A percentile compares a stretch with the other conserved stretches of the same genome.
These are phyloP conservation scores for Radiomyces spectabilis DNA, from an alignment of 192 early-diverging fungal genomes.

Conservation along the genomic window DNA sequence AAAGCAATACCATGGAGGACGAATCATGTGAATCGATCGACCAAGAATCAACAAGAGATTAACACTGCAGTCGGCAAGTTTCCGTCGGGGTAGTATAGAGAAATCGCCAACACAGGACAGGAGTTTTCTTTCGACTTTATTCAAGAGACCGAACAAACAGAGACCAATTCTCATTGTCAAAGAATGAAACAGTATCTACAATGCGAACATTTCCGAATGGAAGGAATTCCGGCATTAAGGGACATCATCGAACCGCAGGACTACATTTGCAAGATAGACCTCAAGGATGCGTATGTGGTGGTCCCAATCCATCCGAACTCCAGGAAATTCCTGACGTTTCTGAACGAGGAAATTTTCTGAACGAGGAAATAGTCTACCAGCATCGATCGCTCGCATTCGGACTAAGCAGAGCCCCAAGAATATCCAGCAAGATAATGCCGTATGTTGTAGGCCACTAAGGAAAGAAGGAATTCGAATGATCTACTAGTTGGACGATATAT, in stretches of 20 bases:
- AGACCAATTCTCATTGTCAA: conserved; percentile 9
- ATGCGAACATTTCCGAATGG: conserved; percentile 22
- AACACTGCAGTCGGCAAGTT: conserved; percentile 1
- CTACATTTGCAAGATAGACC: conserved; percentile 13
- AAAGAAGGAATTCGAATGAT: conserved; percentile 4
- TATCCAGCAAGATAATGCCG: conserved; percentile 8
- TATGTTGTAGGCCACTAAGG: conserved; percentile 7
- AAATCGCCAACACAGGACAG: not conserved
- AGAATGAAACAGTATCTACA: conserved; percentile 9
- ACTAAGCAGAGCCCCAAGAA: conserved; percentile 4
- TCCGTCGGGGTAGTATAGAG: not conserved
- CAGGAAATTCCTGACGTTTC: not conserved
- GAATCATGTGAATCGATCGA: not conserved
- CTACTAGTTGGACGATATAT: conserved; percentile 14
- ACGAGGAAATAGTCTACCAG: conserved; percentile 5
- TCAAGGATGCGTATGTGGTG: conserved; percentile 17
- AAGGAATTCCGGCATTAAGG: conserved; percentile 16
- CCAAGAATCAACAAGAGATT: not conserved
- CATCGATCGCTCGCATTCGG: conserved; percentile 10
- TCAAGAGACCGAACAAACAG: conserved; percentile 6
- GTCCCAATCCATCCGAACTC: conserved; percentile 8
- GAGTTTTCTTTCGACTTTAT: conserved; percentile 3
- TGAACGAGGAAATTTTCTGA: no score
- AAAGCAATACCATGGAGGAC: conserved; percentile 5
- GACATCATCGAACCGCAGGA: conserved; percentile 10